phyloP scores from a whole-genome alignment of 1,139 yeast species.

The Pichia terricola region DNA sequence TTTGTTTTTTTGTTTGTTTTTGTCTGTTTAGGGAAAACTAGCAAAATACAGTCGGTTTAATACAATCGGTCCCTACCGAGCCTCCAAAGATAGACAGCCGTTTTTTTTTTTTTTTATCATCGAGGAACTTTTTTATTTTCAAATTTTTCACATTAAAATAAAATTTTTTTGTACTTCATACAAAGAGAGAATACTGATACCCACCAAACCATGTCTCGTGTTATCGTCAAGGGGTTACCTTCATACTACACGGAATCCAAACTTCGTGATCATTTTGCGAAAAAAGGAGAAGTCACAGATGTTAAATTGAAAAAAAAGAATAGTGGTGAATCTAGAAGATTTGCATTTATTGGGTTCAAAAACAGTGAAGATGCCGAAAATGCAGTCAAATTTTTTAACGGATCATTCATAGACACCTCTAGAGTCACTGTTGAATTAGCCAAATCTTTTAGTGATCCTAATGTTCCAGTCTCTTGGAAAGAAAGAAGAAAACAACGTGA shows the following conservation, averaged over 20 bases:
- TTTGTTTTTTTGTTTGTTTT: too few species aligned
- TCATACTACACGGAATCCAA: constrained; percentile 69
- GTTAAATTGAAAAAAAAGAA: constrained; percentile 73
- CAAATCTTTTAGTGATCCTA: constrained; percentile 74
- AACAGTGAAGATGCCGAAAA: constrained; percentile 61
- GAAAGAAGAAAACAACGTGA: constrained; percentile 52
- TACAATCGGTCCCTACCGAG: too few species aligned
- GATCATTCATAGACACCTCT: constrained; percentile 76
- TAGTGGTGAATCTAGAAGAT: constrained; percentile 82
- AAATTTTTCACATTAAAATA: too few species aligned
- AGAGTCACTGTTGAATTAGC: constrained; percentile 74
- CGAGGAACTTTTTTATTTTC: too few species aligned
- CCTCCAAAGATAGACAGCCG: too few species aligned
- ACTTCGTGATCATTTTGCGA: constrained; percentile 56
- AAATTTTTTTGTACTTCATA: too few species aligned
- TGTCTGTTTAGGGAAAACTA: too few species aligned
- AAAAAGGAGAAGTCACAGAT: constrained; percentile 56
- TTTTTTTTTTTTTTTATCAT: too few species aligned
- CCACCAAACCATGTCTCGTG: constrained; percentile 57
- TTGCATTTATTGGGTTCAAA: constrained; percentile 87
- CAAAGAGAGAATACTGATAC: too few species aligned
- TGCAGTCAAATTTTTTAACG: constrained; percentile 70
- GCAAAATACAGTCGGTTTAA: too few species aligned
- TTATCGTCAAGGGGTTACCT: constrained; percentile 93
- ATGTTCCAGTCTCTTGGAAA: constrained; percentile 64